phyloP scores from a whole-genome alignment of 139 green algal species.

The Deuterostichococcus epilithicus region DNA sequence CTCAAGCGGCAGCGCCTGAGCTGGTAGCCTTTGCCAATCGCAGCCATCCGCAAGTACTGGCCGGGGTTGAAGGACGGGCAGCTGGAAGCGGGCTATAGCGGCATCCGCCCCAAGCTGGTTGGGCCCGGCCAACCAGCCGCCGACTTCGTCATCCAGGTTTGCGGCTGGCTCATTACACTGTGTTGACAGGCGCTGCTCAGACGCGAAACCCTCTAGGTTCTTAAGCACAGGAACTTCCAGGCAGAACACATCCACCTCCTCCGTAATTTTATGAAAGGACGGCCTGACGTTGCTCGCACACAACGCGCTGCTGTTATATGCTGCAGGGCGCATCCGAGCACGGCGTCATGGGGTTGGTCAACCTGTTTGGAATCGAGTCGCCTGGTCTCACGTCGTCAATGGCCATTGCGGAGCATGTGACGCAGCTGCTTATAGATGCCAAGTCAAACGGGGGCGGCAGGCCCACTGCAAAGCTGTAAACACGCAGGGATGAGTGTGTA shows the following conservation, averaged over 20 bases:
- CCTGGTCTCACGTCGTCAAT: conserved; percentile 77
- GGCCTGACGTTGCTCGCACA: no score
- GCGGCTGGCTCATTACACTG: conserved; percentile 5
- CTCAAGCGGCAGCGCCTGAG: no score
- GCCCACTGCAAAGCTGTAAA: background rate
- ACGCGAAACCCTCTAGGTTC: no score
- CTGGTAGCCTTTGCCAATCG: background rate
- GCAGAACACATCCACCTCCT: no score
- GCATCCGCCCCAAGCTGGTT: conserved; percentile 34
- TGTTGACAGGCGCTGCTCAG: background rate
- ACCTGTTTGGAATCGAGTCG: conserved; percentile 83
- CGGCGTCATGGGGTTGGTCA: conserved; percentile 60
- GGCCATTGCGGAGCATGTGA: conserved; percentile 62
- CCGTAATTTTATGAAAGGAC: no score
- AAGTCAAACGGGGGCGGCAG: background rate
- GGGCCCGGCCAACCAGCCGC: conserved; percentile 43
- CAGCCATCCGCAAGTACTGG: conserved; percentile 70
- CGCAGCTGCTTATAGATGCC: conserved; percentile 35
- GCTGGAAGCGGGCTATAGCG: conserved; percentile 62
- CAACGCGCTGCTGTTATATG: background rate
- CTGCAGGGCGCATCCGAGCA: conserved; percentile 37
- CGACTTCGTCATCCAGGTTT: conserved; percentile 65
- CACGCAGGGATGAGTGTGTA: no score
- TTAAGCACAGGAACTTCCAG: no score
- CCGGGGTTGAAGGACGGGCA: conserved; percentile 57